A percentile compares a stretch with the other conserved stretches of the same genome.
Conservation (phyloP, 2,329 filamentous ascomycete genomes). For the Rhytidhysteron rufulum region DNA sequence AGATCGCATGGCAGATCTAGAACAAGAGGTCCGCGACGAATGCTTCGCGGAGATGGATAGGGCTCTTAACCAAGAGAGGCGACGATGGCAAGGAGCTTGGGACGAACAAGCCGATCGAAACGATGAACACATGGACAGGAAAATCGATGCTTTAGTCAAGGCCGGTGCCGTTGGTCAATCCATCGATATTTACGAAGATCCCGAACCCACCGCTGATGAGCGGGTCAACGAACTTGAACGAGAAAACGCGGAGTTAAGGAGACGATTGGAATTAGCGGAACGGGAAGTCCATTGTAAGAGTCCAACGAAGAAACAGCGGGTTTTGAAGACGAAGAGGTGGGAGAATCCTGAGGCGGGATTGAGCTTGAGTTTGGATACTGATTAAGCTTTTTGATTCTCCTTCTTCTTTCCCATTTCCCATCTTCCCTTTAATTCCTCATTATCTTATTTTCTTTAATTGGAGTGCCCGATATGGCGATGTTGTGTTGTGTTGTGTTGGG, state of each 20-base stretch:
- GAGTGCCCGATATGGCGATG: no score
- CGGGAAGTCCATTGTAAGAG: constrained; percentile 43
- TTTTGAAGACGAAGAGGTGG: constrained; percentile 49
- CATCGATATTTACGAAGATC: constrained; percentile 43
- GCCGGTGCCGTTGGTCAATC: constrained; percentile 28
- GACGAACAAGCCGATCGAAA: constrained; percentile 72
- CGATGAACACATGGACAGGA: constrained; percentile 83
- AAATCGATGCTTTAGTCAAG: constrained; percentile 69
- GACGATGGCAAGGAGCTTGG: constrained; percentile 75
- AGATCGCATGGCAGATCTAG: constrained; percentile 66
- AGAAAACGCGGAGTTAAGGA: constrained; percentile 38
- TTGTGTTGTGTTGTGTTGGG: no score
- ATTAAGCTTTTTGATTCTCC: no score
- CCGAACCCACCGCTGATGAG: constrained; percentile 23
- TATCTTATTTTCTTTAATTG: no score
- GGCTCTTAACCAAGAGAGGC: constrained; percentile 68
- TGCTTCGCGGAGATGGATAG: constrained; percentile 83
- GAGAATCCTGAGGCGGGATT: constrained; percentile 30
- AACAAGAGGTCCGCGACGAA: constrained; percentile 83
- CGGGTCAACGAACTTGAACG: constrained; percentile 29
- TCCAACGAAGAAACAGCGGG: constrained; percentile 48
- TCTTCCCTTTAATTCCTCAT: no score
- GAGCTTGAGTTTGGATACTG: constrained; percentile 16
- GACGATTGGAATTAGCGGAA: constrained; percentile 38
- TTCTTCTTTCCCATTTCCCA: no score